A percentile compares a stretch with the other conserved stretches of the same genome.
Conservation (phyloP, 805 yeast species). For the Pichia cephalocereana region DNA sequence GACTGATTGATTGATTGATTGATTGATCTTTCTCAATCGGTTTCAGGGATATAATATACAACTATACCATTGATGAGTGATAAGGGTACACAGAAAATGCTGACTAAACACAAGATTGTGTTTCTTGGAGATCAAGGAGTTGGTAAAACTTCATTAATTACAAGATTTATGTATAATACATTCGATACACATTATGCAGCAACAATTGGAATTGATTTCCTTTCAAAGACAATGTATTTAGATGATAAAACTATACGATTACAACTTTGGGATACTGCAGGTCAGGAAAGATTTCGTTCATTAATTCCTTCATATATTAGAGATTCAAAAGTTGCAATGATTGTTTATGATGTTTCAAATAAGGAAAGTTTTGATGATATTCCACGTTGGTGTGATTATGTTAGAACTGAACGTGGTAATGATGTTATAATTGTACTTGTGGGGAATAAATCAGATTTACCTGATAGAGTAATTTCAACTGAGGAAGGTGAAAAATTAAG, state of each 20-base stretch:
- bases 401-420: conserved; percentile 81
- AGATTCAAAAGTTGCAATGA: conserved; percentile 95
- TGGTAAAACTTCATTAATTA: conserved; percentile 91
- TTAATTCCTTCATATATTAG: conserved; percentile 92
- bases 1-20: no score
- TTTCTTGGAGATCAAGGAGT: conserved; percentile 97
- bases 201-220: conserved; percentile 92
- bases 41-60: no score
- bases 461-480: conserved; percentile 61
- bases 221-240: conserved; percentile 86
- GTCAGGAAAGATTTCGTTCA: conserved; percentile 92
- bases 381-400: conserved; percentile 91
- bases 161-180: conserved; percentile 97
- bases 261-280: conserved; percentile 97
- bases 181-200: conserved; percentile 96
- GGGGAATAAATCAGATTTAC: conserved; percentile 86
- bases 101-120: conserved; percentile 77
- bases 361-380: conserved; percentile 77
- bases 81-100: conserved; percentile 17
- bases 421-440: conserved; percentile 85
- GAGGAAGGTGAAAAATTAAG: conserved; percentile 83
- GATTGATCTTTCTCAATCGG: background rate
- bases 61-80: background rate
- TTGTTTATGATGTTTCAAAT: conserved; percentile 88
- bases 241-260: conserved; percentile 93